Conservation (phyloP, 208 protist genomes). For the Leishmania braziliensis region DNA sequence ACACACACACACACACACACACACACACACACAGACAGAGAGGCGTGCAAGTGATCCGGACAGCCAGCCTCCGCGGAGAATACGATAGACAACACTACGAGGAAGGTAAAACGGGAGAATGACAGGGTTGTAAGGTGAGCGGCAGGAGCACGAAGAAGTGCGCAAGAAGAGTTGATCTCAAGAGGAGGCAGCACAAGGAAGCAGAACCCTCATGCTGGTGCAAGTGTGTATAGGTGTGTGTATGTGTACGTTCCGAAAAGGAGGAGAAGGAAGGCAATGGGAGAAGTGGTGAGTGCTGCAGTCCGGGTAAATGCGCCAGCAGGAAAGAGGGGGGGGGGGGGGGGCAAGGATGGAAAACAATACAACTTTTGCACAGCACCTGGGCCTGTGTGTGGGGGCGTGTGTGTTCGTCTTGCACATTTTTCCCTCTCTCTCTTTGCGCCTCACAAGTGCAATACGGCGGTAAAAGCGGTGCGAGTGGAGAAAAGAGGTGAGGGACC, state of each 20-base stretch:
- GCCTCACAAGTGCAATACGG: not conserved
- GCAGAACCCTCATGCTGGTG: not conserved
- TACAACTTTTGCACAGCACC: not conserved
- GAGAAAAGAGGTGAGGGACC: not conserved
- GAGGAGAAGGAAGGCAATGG: not conserved
- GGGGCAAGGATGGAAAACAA: not conserved
- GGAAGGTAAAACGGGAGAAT: not conserved
- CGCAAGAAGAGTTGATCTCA: not conserved
- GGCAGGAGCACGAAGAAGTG: not conserved
- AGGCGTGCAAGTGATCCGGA: not conserved
- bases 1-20: not conserved
- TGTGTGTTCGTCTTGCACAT: not conserved
- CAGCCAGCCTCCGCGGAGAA: not conserved
- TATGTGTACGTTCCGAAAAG: not conserved
- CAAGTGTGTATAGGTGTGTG: not conserved
- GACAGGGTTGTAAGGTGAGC: not conserved
- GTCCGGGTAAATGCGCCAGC: not conserved
- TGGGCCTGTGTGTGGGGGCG: not conserved
- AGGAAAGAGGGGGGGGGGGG: not conserved
- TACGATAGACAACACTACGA: not conserved
- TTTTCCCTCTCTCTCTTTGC: not conserved
- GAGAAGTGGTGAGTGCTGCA: not conserved
- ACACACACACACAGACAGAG: not conserved
- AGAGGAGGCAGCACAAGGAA: not conserved
- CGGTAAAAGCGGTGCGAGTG: not conserved